Evolutionary conservation across 805 yeast genomes (phyloP).

Genomic region (Barnettozyma wickerhamii): DNA sequence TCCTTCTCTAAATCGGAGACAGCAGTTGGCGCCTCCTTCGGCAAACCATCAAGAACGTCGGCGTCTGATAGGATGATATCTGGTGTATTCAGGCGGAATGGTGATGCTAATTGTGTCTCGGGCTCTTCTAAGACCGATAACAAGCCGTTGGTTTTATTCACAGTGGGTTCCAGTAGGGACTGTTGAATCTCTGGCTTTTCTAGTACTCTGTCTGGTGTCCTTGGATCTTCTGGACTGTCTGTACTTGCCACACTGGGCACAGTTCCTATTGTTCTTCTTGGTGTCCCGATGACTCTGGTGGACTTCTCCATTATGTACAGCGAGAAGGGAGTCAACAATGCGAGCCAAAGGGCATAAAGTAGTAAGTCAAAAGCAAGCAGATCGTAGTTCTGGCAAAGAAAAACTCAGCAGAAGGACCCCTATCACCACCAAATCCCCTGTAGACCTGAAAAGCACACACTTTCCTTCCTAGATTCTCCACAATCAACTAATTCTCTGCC

Average conservation of each 20-base stretch:
- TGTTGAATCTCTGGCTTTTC: background rate
- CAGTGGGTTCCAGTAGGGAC: background rate
- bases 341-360: no score
- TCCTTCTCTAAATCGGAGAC: background rate
- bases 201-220: background rate
- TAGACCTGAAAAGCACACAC: no score
- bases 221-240: background rate
- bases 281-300: slow-evolving; percentile 3
- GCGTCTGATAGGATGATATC: slow-evolving; percentile 13
- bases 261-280: slow-evolving; percentile 7
- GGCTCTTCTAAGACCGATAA: background rate
- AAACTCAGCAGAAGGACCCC: no score
- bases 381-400: no score
- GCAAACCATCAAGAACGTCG: slow-evolving; percentile 6
- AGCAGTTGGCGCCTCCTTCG: background rate
- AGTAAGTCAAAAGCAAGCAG: background rate
- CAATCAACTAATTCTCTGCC: no score
- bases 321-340: no score
- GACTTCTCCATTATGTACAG: background rate
- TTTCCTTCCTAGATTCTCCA: no score
- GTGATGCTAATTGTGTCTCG: slow-evolving; percentile 1
- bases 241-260: background rate
- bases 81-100: slow-evolving; percentile 4
- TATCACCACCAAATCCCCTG: no score
- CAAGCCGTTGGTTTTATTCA: background rate